Evolutionary conservation across 768 basidiomycete species (phyloP).

Genomic region (Suillus brevipes): DNA sequence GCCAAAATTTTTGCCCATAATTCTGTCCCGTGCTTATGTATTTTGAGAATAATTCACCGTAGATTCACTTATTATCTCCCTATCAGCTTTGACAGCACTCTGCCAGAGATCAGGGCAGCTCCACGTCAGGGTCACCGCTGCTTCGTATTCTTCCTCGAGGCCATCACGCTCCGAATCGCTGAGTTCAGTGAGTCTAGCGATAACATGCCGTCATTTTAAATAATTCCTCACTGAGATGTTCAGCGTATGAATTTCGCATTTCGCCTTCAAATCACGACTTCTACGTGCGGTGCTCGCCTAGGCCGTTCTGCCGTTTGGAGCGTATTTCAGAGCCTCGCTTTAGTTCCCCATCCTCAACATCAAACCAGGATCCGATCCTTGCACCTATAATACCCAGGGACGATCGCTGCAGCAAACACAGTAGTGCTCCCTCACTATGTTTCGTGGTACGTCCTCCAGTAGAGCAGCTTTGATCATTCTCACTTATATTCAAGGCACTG

Average conservation of each 20-base stretch:
- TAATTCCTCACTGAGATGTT: constrained; percentile 30
- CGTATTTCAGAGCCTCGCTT: constrained; percentile 31
- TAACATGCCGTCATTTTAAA: constrained; percentile 33
- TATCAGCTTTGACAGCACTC: not conserved
- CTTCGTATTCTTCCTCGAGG: constrained; percentile 34
- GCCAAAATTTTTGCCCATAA: constrained; percentile 29
- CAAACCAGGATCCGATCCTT: constrained; percentile 7
- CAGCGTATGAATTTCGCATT: constrained; percentile 39
- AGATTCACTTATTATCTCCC: constrained; percentile 14
- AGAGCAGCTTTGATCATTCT: constrained; percentile 25
- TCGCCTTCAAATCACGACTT: constrained; percentile 19
- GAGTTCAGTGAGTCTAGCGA: constrained; percentile 27
- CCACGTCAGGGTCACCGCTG: constrained; percentile 27
- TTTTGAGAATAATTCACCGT: constrained; percentile 35
- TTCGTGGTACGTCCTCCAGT: constrained; percentile 29
- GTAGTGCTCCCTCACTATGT: constrained; percentile 19
- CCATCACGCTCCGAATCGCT: constrained; percentile 39
- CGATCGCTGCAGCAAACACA: not conserved
- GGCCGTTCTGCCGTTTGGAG: constrained; percentile 34
- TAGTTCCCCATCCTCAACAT: not conserved
- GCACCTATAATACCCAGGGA: not conserved
- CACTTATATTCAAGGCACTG: not conserved
- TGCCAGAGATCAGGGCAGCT: not conserved
- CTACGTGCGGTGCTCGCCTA: constrained; percentile 37
- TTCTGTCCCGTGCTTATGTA: constrained; percentile 37